phyloP scores from a whole-genome alignment of 208 protist species.

The Leishmania braziliensis region DNA sequence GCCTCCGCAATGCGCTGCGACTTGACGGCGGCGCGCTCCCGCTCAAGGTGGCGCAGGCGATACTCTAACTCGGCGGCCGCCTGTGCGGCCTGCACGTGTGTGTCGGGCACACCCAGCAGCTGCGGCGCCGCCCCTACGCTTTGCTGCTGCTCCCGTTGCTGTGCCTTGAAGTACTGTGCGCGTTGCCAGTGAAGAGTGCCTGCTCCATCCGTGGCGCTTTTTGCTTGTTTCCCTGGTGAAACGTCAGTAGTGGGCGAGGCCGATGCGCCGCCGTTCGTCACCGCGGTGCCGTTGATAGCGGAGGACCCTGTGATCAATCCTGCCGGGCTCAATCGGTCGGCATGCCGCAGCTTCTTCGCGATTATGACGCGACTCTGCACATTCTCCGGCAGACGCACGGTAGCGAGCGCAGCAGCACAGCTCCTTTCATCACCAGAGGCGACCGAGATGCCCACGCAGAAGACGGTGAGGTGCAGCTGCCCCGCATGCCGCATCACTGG shows the following conservation, averaged over 20 bases:
- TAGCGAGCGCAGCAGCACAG: constrained; percentile 7
- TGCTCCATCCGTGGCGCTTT: background rate
- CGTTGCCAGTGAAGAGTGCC: constrained; percentile 63
- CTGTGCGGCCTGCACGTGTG: constrained; percentile 45
- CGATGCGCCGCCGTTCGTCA: background rate
- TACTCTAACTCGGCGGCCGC: constrained; percentile 70
- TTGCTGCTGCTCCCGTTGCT: constrained; percentile 32
- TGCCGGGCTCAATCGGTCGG: constrained; percentile 33
- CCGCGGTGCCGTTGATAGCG: background rate
- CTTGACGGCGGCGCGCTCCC: constrained; percentile 77
- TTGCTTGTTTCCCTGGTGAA: background rate
- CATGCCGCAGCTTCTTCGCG: constrained; percentile 74
- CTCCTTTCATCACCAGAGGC: constrained; percentile 1
- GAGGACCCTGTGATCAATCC: background rate
- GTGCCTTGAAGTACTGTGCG: constrained; percentile 63
- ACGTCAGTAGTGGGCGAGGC: background rate
- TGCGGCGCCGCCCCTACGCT: constrained; percentile 15
- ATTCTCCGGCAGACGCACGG: constrained; percentile 14
- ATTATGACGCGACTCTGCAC: constrained; percentile 51
- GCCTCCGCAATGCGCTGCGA: constrained; percentile 69
- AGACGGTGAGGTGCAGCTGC: constrained; percentile 85
- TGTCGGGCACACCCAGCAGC: constrained; percentile 57
- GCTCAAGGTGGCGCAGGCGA: constrained; percentile 76
- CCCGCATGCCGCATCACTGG: constrained; percentile 76
- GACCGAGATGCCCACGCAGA: constrained; percentile 60